These are phyloP conservation scores for Penicillium coprophilum DNA, from an alignment of 495 filamentous ascomycete genomes.

Conservation along the genomic window DNA sequence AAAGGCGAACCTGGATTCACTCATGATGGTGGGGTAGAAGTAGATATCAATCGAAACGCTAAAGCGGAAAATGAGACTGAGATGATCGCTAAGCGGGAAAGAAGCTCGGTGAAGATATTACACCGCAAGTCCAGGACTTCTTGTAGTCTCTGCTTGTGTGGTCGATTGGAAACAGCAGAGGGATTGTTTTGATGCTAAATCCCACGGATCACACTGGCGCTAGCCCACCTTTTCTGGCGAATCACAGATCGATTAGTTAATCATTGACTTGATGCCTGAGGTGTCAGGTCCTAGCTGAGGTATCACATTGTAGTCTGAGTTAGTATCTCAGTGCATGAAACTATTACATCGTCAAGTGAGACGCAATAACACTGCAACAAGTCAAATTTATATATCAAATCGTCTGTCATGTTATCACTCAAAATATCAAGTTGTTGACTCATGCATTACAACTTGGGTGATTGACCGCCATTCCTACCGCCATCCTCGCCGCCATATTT, in stretches of 20 bases:
- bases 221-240: conserved; percentile 28
- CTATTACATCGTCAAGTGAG: conserved; percentile 3
- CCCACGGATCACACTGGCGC: conserved; percentile 40
- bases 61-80: conserved; percentile 3
- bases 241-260: conserved; percentile 31
- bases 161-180: conserved; percentile 29
- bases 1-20: conserved; percentile 53
- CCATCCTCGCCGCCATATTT: background rate
- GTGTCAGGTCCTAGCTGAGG: background rate
- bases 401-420: background rate
- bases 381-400: background rate
- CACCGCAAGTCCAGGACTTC: conserved; percentile 19
- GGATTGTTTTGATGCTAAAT: conserved; percentile 48
- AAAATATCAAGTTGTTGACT: background rate
- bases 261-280: conserved; percentile 15
- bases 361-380: background rate
- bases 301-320: background rate
- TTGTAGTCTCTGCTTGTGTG: conserved; percentile 24
- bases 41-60: conserved; percentile 14
- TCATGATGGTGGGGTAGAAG: conserved; percentile 53
- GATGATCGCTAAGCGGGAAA: conserved; percentile 12
- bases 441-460: background rate
- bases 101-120: conserved; percentile 1
- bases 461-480: background rate
- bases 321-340: conserved; percentile 10